Evolutionary conservation across 129 eudicot species (phyloP).

Genomic region (Centrapalus pauciflorus): DNA sequence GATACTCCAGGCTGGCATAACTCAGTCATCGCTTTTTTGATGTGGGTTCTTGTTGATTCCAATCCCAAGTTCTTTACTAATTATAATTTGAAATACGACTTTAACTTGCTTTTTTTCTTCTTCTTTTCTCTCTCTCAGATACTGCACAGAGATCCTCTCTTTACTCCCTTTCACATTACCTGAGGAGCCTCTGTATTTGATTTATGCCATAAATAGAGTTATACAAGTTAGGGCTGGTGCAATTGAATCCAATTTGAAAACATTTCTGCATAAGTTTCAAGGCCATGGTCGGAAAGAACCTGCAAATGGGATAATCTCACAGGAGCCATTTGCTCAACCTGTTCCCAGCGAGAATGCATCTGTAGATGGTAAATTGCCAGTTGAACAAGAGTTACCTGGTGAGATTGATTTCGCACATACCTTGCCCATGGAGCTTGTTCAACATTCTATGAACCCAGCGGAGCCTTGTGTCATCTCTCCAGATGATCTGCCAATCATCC

Average conservation of each 20-base stretch:
- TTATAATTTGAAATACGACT: constrained; percentile 1
- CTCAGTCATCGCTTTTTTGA: constrained; percentile 55
- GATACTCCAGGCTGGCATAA: constrained; percentile 68
- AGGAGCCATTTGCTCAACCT: constrained; percentile 25
- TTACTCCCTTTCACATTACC: constrained; percentile 76
- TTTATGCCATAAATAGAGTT: constrained; percentile 81
- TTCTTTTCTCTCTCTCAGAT: constrained; percentile 52
- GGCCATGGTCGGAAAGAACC: constrained; percentile 31
- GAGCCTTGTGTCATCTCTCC: constrained; percentile 34
- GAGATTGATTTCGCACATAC: constrained; percentile 20
- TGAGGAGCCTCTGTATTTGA: constrained; percentile 89
- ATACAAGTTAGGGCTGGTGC: constrained; percentile 94
- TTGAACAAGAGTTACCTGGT: constrained; percentile 28
- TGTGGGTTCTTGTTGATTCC: constrained; percentile 36
- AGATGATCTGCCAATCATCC: constrained; percentile 57
- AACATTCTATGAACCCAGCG: constrained; percentile 23
- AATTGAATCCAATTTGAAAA: constrained; percentile 78
- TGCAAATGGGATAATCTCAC: constrained; percentile 42
- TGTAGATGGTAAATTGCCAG: constrained; percentile 28
- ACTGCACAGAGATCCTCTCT: constrained; percentile 92
- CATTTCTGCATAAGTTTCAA: constrained; percentile 55
- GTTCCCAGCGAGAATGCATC: constrained; percentile 19
- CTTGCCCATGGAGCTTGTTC: constrained; percentile 26
- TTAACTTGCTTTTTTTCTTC: constrained; percentile 12
- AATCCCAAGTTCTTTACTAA: not conserved